Conservation (phyloP, 371 early-diverging fungal species). For the Mucor plumbeus region DNA sequence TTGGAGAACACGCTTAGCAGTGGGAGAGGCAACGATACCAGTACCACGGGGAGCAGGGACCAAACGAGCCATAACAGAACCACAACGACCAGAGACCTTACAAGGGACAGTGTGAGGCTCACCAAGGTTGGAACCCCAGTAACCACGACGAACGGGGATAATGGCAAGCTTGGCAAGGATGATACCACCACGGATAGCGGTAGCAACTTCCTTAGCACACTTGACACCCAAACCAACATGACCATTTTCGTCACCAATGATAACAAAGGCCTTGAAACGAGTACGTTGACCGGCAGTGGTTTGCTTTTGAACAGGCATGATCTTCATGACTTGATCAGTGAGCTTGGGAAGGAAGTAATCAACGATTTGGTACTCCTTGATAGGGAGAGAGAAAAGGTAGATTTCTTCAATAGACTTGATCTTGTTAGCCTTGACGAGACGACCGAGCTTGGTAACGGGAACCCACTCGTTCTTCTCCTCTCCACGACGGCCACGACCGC, state of each 20-base stretch:
- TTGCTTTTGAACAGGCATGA: constrained; percentile 99
- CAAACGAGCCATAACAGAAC: constrained; percentile 94
- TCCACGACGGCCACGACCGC: constrained; percentile 84
- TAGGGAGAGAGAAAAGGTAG: constrained; percentile 97
- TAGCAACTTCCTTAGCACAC: constrained; percentile 99
- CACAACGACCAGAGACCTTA: constrained; percentile 99
- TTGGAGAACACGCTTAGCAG: constrained; percentile 97
- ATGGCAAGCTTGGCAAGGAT: constrained; percentile 98
- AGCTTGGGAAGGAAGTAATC: constrained; percentile 97
- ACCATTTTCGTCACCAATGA: constrained; percentile 98
- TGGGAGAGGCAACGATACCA: constrained; percentile 97
- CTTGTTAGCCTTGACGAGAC: constrained; percentile 95
- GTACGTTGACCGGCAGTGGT: constrained; percentile 99
- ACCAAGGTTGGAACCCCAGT: constrained; percentile 98
- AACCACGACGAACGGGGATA: constrained; percentile 99
- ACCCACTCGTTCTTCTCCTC: constrained; percentile 93
- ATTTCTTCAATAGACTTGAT: constrained; percentile 95
- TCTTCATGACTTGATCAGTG: constrained; percentile 99
- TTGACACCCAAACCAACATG: constrained; percentile 99
- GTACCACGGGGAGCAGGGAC: constrained; percentile 70
- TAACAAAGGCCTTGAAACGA: constrained; percentile 99
- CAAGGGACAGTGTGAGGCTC: constrained; percentile 99
- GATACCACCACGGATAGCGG: constrained; percentile 99
- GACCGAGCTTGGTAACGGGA: constrained; percentile 72
- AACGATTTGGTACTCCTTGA: constrained; percentile 99